phyloP scores from a whole-genome alignment of 768 basidiomycete genomes.

The Daedaleopsis nitida region DNA sequence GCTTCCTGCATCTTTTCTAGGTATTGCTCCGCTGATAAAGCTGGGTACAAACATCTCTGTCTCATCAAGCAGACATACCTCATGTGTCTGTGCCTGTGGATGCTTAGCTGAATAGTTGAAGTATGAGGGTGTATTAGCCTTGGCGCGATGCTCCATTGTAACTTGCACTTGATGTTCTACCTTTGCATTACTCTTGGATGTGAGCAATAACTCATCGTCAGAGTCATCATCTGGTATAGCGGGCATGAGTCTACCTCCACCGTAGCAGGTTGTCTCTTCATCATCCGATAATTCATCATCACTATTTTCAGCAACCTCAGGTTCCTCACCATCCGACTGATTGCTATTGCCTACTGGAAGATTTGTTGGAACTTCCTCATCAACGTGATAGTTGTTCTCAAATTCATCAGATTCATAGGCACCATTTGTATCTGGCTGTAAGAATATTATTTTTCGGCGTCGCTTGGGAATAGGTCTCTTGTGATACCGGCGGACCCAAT shows the following conservation, averaged over 20 bases:
- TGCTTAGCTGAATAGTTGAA: neutral
- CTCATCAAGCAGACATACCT: neutral
- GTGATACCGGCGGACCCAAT: no score
- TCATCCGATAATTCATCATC: neutral
- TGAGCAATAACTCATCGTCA: neutral
- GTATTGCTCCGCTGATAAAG: constrained; percentile 32
- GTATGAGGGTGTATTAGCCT: neutral
- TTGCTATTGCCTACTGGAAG: no score
- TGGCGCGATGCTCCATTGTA: neutral
- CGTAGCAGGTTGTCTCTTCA: neutral
- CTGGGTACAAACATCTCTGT: constrained; percentile 26
- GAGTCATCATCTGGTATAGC: neutral
- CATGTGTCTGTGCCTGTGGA: neutral
- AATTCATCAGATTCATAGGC: no score
- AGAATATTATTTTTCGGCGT: no score
- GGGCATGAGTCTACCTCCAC: neutral
- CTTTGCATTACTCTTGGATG: neutral
- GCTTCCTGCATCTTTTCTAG: constrained; percentile 29
- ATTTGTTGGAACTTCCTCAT: no score
- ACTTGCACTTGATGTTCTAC: neutral
- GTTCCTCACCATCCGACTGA: no score
- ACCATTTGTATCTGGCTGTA: no score
- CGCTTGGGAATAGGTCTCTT: no score
- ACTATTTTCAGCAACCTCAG: no score
- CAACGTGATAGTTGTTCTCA: no score